Base-by-base conservation (phyloP, 371 early-diverging fungal species). In the Coemansia linderi region DNA sequence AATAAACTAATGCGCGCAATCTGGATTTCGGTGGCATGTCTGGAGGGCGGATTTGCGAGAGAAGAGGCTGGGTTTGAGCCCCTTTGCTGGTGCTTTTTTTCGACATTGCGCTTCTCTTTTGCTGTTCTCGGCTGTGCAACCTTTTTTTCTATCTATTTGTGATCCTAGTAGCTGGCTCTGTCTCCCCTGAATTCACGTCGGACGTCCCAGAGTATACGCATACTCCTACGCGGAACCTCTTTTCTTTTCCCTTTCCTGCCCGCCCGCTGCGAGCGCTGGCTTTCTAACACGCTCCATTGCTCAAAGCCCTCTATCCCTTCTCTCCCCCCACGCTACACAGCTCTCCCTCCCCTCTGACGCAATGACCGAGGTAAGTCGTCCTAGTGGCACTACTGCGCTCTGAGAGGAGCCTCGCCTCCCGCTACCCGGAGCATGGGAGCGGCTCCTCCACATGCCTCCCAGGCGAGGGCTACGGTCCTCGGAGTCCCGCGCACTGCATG, bases 291-390 rank as follows among this genome's bases (percentile, higher is more conserved):
- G 9, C 46, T 9, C 46, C 22, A 44, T 44, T n/a, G 22, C 46
- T 44, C 22, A 22, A 44, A 8, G 19, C n/a, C 6, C 6, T n/a
- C 19, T 19, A 7, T 8, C 46, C 9, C 46, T 19, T 22, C 22
- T 22, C 22, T 22, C 22, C 22, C 19, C 46, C n/a, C 46, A 39
- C 40, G 22, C 48, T 22, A 46, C n/a, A n/a, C 59, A 58, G 24
- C 22, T 39, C 24, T 22, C 13, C 29, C 44, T 43, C 24, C 44
- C 22, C n/a, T n/a, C 29, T 61, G 22, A 43, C 61, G 36, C 40
- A 15, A 67, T 67, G 67, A 46, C 67, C 60, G 67, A 67, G 67
- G 67, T 67, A 67, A 67, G 66, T 62, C 38, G 22, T 22, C 9
- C 43, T 37, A 19, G 33, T 31, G 36, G 36, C 10, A 4, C 58